A percentile compares a stretch with the other conserved stretches of the same genome.
Conservation (phyloP, 2,329 filamentous ascomycete genomes). For the Diaporthe australafricana region DNA sequence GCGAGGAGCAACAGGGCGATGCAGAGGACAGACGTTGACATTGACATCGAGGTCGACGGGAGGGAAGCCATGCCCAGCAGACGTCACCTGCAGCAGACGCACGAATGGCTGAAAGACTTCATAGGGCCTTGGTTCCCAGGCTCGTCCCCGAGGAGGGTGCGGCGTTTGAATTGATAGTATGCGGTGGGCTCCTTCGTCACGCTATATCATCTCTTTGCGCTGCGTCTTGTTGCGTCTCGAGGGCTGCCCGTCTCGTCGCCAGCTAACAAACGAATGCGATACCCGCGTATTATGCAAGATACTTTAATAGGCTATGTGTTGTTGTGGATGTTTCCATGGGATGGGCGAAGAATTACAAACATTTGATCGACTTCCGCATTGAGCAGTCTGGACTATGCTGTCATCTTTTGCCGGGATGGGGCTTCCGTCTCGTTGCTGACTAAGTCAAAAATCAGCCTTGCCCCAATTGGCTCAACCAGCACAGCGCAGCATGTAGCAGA, state of each 20-base stretch:
- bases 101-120: conserved; percentile 23
- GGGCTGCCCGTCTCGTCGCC: background rate
- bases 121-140: conserved; percentile 28
- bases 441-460: background rate
- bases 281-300: background rate
- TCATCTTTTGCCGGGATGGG: conserved; percentile 36
- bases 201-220: conserved; percentile 5
- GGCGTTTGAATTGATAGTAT: conserved; percentile 4
- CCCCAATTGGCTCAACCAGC: background rate
- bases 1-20: conserved; percentile 47
- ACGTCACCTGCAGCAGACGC: conserved; percentile 52
- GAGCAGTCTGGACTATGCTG: conserved; percentile 32
- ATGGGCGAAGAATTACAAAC: background rate
- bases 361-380: conserved; percentile 7
- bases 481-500: background rate
- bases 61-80: conserved; percentile 48
- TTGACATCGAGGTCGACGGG: conserved; percentile 10
- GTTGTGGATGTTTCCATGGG: background rate
- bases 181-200: background rate
- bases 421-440: background rate
- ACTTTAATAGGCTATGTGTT: background rate
- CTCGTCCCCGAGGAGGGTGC: conserved; percentile 24
- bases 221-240: background rate
- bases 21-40: conserved; percentile 38
- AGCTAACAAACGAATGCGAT: background rate